phyloP scores from a whole-genome alignment of 2,329 filamentous ascomycete species.

The Diaporthe sp. region DNA sequence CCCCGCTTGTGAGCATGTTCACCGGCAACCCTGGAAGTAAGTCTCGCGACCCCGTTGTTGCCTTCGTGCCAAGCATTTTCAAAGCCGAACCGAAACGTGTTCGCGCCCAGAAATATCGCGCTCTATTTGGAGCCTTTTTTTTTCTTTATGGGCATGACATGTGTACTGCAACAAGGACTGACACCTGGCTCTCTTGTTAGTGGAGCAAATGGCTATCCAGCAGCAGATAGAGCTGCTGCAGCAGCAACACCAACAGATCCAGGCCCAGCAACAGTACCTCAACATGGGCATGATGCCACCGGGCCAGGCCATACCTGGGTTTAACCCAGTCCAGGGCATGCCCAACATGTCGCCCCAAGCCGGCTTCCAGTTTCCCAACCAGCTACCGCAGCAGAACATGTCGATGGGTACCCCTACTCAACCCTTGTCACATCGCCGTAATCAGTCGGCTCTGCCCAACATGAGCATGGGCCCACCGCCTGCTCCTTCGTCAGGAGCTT shows the following conservation, averaged over 20 bases:
- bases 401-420: slow-evolving; percentile 83
- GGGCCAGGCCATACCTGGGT: slow-evolving; percentile 80
- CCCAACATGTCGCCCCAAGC: slow-evolving; percentile 82
- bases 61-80: neutral
- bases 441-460: slow-evolving; percentile 95
- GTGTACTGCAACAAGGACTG: slow-evolving; percentile 17
- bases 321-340: slow-evolving; percentile 86
- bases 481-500: slow-evolving; percentile 91
- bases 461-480: slow-evolving; percentile 91
- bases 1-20: slow-evolving; percentile 96
- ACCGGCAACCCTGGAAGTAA: slow-evolving; percentile 71
- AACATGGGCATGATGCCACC: slow-evolving; percentile 96
- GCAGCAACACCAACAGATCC: slow-evolving; percentile 97
- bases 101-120: neutral
- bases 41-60: slow-evolving; percentile 49
- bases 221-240: slow-evolving; percentile 98
- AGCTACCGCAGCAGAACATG: slow-evolving; percentile 79
- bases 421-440: slow-evolving; percentile 90
- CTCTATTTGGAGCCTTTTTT: no score
- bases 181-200: slow-evolving; percentile 58
- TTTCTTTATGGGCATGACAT: neutral
- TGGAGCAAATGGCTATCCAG: slow-evolving; percentile 98
- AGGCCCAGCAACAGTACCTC: slow-evolving; percentile 96
- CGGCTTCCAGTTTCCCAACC: slow-evolving; percentile 90
- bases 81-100: slow-evolving; percentile 6